phyloP scores from a whole-genome alignment of 169 alveolate species.

The Gregarina niphandrodes region DNA sequence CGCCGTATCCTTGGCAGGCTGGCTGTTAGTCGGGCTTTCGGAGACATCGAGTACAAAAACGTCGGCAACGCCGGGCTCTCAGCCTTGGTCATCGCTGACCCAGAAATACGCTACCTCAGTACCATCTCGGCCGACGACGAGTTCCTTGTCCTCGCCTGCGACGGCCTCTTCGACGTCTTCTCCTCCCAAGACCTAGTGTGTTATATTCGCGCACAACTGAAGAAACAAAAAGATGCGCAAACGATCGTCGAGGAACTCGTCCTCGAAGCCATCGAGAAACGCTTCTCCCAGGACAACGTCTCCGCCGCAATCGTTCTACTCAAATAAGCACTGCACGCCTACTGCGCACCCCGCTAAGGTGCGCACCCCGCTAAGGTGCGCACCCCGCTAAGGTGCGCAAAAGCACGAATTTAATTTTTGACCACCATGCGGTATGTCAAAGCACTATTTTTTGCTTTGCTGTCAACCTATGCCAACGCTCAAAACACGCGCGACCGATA shows the following conservation, averaged over 20 bases:
- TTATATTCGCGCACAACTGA: constrained; percentile 27
- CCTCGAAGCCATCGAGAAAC: constrained; percentile 4
- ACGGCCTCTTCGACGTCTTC: constrained; percentile 93
- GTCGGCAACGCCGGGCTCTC: neutral
- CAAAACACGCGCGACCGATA: too few relatives aligned
- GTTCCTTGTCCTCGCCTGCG: constrained; percentile 91
- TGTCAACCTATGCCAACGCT: too few relatives aligned
- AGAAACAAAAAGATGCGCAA: constrained; percentile 1
- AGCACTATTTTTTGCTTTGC: too few relatives aligned
- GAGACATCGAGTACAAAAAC: constrained; percentile 76
- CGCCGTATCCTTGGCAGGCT: constrained; percentile 81
- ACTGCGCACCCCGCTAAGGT: too few relatives aligned
- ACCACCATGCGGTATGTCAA: too few relatives aligned
- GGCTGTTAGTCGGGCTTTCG: constrained; percentile 81
- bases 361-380: too few relatives aligned
- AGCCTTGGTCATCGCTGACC: neutral
- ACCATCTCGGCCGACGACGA: constrained; percentile 55
- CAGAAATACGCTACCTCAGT: neutral
- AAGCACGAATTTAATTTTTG: too few relatives aligned
- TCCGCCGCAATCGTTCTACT: too few relatives aligned
- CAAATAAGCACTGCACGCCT: too few relatives aligned
- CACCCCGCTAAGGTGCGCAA: too few relatives aligned
- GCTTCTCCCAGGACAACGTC: constrained; percentile 8
- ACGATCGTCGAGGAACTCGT: constrained; percentile 2
- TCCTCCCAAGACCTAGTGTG: constrained; percentile 68